Percentiles rank a stretch among this genome's conserved stretches.
Evolutionary conservation across 2,329 filamentous ascomycete species (phyloP).

Genomic region (Scorias spongiosa): DNA sequence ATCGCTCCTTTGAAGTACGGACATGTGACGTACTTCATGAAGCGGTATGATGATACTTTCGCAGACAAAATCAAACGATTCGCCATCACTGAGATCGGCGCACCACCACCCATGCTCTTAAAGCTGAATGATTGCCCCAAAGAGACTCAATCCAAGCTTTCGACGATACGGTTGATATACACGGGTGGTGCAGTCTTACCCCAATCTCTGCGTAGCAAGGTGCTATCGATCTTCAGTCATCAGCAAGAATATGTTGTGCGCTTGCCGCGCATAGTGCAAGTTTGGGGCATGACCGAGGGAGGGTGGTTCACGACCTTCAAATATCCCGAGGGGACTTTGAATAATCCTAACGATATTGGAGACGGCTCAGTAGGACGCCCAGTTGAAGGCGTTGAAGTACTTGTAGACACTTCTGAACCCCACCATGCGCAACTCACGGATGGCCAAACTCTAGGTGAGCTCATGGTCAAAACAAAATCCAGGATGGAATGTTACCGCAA

Average conservation of each 20-base stretch:
- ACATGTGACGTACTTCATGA: slow-evolving; percentile 32
- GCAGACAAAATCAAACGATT: slow-evolving; percentile 25
- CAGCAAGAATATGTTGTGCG: slow-evolving; percentile 13
- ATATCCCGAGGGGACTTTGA: slow-evolving; percentile 5
- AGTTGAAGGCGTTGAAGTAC: slow-evolving; percentile 25
- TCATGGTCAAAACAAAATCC: slow-evolving; percentile 24
- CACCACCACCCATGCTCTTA: slow-evolving; percentile 31
- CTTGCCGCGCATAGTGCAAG: slow-evolving; percentile 24
- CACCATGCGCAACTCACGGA: slow-evolving; percentile 15
- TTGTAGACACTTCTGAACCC: slow-evolving; percentile 9
- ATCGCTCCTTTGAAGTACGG: slow-evolving; percentile 32
- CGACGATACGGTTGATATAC: slow-evolving; percentile 28
- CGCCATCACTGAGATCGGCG: slow-evolving; percentile 33
- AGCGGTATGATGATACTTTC: slow-evolving; percentile 30
- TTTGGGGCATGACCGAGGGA: slow-evolving; percentile 41
- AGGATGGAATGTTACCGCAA: slow-evolving; percentile 27
- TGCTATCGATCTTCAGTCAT: slow-evolving; percentile 23
- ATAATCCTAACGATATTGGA: slow-evolving; percentile 20
- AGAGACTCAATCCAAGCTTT: slow-evolving; percentile 22
- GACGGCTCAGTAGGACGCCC: slow-evolving; percentile 34
- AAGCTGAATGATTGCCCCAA: slow-evolving; percentile 19
- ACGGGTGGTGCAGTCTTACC: slow-evolving; percentile 37
- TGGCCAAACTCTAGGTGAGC: slow-evolving; percentile 24
- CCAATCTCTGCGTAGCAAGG: slow-evolving; percentile 25
- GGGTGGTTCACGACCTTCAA: slow-evolving; percentile 30